Evolutionary conservation across 129 eudicot species (phyloP).

Genomic region (Lactuca saligna): DNA sequence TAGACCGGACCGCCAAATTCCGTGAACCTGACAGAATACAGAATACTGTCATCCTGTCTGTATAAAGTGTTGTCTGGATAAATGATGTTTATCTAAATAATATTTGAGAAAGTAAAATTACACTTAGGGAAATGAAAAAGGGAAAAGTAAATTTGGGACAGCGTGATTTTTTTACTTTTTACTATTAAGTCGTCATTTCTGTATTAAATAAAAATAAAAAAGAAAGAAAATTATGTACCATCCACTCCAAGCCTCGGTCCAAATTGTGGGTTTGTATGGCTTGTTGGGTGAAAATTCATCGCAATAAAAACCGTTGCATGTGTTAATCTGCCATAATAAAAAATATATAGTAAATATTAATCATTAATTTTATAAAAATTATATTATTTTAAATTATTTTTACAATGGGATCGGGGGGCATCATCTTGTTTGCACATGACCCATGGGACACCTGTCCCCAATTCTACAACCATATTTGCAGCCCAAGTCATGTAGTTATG

Average conservation of each 20-base stretch:
- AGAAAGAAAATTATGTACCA: slow-evolving; percentile 50
- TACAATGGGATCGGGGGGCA: slow-evolving; percentile 98
- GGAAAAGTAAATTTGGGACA: neutral
- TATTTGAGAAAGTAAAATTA: too few relatives aligned
- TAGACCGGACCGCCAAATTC: slow-evolving; percentile 80
- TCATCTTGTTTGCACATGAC: slow-evolving; percentile 96
- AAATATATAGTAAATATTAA: neutral
- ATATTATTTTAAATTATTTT: neutral
- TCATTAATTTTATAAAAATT: too few relatives aligned
- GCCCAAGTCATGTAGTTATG: slow-evolving; percentile 87
- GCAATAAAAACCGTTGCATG: slow-evolving; percentile 98
- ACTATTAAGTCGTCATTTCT: neutral
- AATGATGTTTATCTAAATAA: neutral
- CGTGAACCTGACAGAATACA: slow-evolving; percentile 56
- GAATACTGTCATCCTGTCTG: neutral
- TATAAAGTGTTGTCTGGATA: neutral
- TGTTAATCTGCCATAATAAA: slow-evolving; percentile 66
- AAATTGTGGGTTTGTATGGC: slow-evolving; percentile 83
- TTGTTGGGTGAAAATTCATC: slow-evolving; percentile 74
- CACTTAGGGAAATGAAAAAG: neutral
- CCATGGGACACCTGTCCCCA: slow-evolving; percentile 95
- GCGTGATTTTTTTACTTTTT: neutral
- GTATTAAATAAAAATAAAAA: neutral
- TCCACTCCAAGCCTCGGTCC: slow-evolving; percentile 99
- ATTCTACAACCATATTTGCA: slow-evolving; percentile 77